Evolutionary conservation across 495 filamentous ascomycete genomes (phyloP), one percentile per base, ranked within the genome.

Genomic region (Aspergillus sparsus): DNA sequence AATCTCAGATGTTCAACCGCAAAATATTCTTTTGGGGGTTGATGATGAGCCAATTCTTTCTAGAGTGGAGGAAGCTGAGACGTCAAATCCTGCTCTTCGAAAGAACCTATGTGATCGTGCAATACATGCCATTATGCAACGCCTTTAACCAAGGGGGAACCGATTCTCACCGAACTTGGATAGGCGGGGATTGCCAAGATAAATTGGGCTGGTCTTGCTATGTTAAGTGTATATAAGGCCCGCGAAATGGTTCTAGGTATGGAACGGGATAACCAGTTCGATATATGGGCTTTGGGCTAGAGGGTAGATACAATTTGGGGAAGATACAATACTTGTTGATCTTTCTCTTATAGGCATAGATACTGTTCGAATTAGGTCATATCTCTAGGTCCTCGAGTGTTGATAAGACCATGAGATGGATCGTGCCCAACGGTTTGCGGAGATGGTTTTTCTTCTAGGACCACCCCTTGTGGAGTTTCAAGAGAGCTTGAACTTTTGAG

Each of bases 261-360:
- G 57, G 42, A 51, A 15, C 78, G 77, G 77, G 63, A 68, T 64
- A 67, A 51, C 21, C 73, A 71, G 51, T 60, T 77, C 32, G 75
- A 78, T 62, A 73, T 80, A 56, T 77, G 74, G 75, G 60, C 57
- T 32, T 27, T 78, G 53, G 77, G 70, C n/a, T 60, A 74, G 32
- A n/a, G n/a, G n/a, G n/a, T n/a, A n/a, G n/a, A n/a, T n/a, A n/a
- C n/a, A n/a, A n/a, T n/a, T n/a, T n/a, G n/a, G n/a, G n/a, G n/a
- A n/a, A n/a, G n/a, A n/a, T n/a, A n/a, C n/a, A n/a, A n/a, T n/a
- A n/a, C n/a, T n/a, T n/a, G n/a, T n/a, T n/a, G n/a, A n/a, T n/a
- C n/a, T n/a, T n/a, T n/a, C n/a, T n/a, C n/a, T n/a, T n/a, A n/a
- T n/a, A n/a, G n/a, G n/a, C n/a, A n/a, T n/a, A n/a, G n/a, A n/a